Evolutionary conservation across 177 flowering plant species (phyloP), one percentile per base, ranked within the genome.

Genomic region (Vitis hybrid): DNA sequence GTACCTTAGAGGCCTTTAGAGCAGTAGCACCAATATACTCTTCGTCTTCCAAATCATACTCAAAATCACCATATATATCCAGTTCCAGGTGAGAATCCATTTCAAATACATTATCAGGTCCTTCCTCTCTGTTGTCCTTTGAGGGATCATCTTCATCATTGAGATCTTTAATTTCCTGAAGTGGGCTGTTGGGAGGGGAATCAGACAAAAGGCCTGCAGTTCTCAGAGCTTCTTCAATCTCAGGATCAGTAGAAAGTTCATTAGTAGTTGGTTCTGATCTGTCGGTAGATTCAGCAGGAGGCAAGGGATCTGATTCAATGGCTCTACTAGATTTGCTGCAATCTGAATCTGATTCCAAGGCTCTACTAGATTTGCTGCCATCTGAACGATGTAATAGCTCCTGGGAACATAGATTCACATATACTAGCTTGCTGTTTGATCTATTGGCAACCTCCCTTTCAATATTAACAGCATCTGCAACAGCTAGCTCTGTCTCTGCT

Each of bases 11-110:
- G 16, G 67, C 78, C 60, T 67, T 81, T 21, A 66, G 50, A 65
- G 86, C 77, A 72, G 56, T 62, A 13, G 71, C 74, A 72, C 85
- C 90, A 67, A 87, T 79, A 66, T 80, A 87, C 74, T 93, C 94
- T 58, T 89, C 90, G 72, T 85, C 92, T 58, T 87, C 95, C 74
- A 94, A 71, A 74, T 85, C 88, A 84, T 92, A 90, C 77, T 90
- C 98, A 70, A 91, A 91, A 81, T 91, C 98, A 63, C 99, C 97
- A 82, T 90, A 93, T 62, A 91, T 93, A 78, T 95, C 96, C 60
- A 85, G 72, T 26, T 91, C 97, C 19, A 88, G 80, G 69, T 80
- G 84, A 73, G 85, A 79, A 82, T 86, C 94, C 69, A 86, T 77
- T 68, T 95, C 94, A 64, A 93, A 74, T 58, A 93, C 76, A 81